Conservation (phyloP, 2,329 filamentous ascomycete genomes). For the Calonectria ilicicola region DNA sequence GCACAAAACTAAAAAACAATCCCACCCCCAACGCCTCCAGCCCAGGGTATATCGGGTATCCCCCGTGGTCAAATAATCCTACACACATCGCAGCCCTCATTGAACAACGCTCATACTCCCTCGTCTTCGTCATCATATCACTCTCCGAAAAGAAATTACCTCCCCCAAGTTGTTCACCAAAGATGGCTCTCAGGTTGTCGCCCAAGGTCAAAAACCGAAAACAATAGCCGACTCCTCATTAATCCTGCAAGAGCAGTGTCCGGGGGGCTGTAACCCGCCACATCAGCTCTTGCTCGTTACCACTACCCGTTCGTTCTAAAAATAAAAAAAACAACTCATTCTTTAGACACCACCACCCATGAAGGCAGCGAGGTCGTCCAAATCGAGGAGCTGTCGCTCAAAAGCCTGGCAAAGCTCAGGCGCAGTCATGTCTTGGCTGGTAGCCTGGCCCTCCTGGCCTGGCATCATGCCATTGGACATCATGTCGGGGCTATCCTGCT, state of each 20-base stretch:
- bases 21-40: conserved; percentile 41
- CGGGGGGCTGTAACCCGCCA: not conserved
- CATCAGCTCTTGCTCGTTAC: not conserved
- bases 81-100: conserved; percentile 24
- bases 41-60: conserved; percentile 46
- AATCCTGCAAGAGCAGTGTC: conserved; percentile 1
- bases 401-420: conserved; percentile 69
- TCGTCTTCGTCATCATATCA: conserved; percentile 12
- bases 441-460: conserved; percentile 48
- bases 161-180: conserved; percentile 1
- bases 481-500: conserved; percentile 51
- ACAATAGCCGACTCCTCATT: conserved; percentile 17
- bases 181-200: not conserved
- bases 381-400: conserved; percentile 69
- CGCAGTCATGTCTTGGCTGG: conserved; percentile 67
- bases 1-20: conserved; percentile 30
- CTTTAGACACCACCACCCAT: conserved; percentile 70
- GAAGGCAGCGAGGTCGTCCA: conserved; percentile 71
- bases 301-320: not conserved
- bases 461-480: conserved; percentile 46
- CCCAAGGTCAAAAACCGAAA: conserved; percentile 15
- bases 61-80: conserved; percentile 37
- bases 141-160: conserved; percentile 18
- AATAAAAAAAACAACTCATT: not conserved
- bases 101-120: conserved; percentile 1